Percentiles rank a stretch among this genome's conserved stretches.
Conservation (phyloP, 176 grass and related monocot genomes). For the barley (Hordeum vulgare) region DNA sequence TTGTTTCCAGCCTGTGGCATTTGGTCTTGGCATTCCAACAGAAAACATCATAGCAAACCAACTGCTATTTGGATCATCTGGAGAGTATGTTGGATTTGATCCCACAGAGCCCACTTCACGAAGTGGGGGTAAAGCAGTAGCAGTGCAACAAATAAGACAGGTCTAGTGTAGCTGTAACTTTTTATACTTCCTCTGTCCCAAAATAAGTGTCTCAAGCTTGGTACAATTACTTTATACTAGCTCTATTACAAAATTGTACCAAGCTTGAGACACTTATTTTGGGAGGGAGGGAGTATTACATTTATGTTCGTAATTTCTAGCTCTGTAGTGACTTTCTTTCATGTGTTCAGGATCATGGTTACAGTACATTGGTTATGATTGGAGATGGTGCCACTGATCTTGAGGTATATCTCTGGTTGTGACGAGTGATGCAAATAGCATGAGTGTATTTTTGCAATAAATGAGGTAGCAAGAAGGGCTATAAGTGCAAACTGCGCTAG, state of each 20-base stretch:
- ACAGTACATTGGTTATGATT: slow-evolving; percentile 65
- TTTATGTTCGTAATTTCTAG: neutral
- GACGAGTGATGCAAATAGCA: no score
- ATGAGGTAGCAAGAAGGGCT: no score
- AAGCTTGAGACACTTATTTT: no score
- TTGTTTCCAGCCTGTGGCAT: slow-evolving; percentile 70
- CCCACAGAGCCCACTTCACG: slow-evolving; percentile 70
- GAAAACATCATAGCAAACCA: slow-evolving; percentile 95
- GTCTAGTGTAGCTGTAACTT: slow-evolving; percentile 24
- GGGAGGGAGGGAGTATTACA: no score
- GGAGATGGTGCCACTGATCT: slow-evolving; percentile 95
- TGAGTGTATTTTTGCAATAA: no score
- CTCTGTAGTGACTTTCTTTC: slow-evolving; percentile 12
- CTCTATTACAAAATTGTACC: no score
- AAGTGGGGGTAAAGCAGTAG: slow-evolving; percentile 84
- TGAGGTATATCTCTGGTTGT: slow-evolving; percentile 37
- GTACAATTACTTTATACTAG: no score
- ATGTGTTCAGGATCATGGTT: slow-evolving; percentile 27
- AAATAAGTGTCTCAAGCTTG: no score
- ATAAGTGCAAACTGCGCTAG: no score
- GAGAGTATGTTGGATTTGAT: slow-evolving; percentile 92
- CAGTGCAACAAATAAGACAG: slow-evolving; percentile 88
- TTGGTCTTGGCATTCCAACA: slow-evolving; percentile 63
- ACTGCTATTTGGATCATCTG: slow-evolving; percentile 59
- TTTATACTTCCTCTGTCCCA: no score